Base-by-base conservation (phyloP, 768 basidiomycete species). In the Suillus bovinus region DNA sequence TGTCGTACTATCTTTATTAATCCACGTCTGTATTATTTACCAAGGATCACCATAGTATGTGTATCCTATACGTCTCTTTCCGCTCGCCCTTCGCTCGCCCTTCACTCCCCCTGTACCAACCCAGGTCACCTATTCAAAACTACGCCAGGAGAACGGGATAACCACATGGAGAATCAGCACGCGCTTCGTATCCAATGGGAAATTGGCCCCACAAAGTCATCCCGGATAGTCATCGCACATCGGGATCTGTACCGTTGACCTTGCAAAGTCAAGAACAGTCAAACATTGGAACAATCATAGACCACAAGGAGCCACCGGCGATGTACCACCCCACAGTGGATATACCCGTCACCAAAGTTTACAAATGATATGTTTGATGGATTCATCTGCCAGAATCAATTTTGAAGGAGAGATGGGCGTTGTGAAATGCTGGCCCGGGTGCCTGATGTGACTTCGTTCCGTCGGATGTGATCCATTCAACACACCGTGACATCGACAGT, bases 1-100 rank as follows among this genome's bases (percentile, higher is more conserved):
- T 52, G 27, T 49, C 57, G 24, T 57, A 11, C 52, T 22, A 42
- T 60, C 53, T 64, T 54, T 64, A 33, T 64, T 33, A 24, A 24
- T 34, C 22, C 22, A 63, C 46, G 33, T 62, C 22, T 46, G 34
- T 60, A 59, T 29, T 55, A 29, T 44, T 36, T 39, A 41, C 38
- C 11, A 29, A 27, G 34, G 54, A 20, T 56, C 31, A 31, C 22
- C 31, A 13, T 14, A n/a, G n/a, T n/a, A 27, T n/a, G 20, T 33
- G 20, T 27, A 56, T 56, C 22, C 22, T 57, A 36, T n/a, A 38
- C 34, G 31, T 50, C 17, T 49, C 20, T 22, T 33, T 31, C 22
- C 29, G 4, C 38, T 22, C 11, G 29, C n/a, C 14, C 4, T 24
- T 36, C 20, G 24, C 8, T 57, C n/a, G 13, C 4, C 22, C 41